These are phyloP conservation scores for Chloris gayana DNA, from an alignment of 176 grass and related monocot genomes.

Conservation along the genomic window DNA sequence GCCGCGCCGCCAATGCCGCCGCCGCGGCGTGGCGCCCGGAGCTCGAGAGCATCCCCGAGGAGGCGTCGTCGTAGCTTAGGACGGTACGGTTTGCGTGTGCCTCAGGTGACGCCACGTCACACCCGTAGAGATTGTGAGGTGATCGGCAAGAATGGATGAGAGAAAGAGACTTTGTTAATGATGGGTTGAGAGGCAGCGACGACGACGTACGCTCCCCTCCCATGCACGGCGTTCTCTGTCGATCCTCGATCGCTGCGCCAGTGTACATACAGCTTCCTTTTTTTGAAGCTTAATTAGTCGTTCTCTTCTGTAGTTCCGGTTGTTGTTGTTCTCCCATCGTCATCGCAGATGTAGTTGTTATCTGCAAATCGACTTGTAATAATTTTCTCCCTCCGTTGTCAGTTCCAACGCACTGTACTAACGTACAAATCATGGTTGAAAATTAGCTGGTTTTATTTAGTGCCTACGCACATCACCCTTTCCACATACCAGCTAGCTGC, in stretches of 20 bases:
- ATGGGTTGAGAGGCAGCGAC: conserved; percentile 32
- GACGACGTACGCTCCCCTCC: conserved; percentile 39
- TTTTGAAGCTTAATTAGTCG: conserved; percentile 34
- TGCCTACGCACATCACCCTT: not conserved
- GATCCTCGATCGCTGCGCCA: not conserved
- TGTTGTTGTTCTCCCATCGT: not conserved
- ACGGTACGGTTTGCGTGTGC: not conserved
- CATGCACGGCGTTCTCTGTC: conserved; percentile 5
- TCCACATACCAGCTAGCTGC: not conserved
- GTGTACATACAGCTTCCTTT: conserved; percentile 31
- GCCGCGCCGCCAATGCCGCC: conserved; percentile 32
- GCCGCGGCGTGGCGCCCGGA: conserved; percentile 55
- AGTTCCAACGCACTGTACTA: too few species aligned
- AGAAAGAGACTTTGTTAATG: not conserved
- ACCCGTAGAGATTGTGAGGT: not conserved
- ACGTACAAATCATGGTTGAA: too few species aligned
- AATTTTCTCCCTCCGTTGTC: not conserved
- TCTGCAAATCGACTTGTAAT: not conserved
- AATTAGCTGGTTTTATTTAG: not conserved
- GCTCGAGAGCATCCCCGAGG: conserved; percentile 80
- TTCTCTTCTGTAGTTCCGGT: not conserved
- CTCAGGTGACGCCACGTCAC: not conserved
- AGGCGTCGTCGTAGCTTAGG: conserved; percentile 27
- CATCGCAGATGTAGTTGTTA: not conserved
- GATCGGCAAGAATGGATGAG: not conserved